Percentiles rank a stretch among this genome's conserved stretches.
Conservation (phyloP, 1,139 yeast species). For the Hansenula lynferdii region DNA sequence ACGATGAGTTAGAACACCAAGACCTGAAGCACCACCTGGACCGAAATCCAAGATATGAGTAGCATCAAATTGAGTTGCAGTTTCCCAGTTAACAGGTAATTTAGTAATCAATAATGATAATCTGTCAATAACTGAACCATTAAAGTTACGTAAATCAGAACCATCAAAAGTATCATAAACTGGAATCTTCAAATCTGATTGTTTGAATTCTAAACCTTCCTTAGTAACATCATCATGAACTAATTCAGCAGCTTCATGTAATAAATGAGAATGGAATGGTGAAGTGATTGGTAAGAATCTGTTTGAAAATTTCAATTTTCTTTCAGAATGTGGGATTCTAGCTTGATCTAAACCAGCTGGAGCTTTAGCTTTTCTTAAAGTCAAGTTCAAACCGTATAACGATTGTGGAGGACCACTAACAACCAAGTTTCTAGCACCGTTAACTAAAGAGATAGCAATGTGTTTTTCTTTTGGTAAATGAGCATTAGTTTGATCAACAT, state of each 20-base stretch:
- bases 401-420: slow-evolving; percentile 99
- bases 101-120: slow-evolving; percentile 78
- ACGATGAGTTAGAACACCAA: slow-evolving; percentile 93
- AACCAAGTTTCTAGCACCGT: slow-evolving; percentile 94
- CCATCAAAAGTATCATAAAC: slow-evolving; percentile 92
- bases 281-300: slow-evolving; percentile 93
- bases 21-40: slow-evolving; percentile 97
- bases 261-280: slow-evolving; percentile 93
- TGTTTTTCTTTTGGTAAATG: slow-evolving; percentile 92
- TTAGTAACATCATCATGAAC: slow-evolving; percentile 62
- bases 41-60: slow-evolving; percentile 96
- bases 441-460: slow-evolving; percentile 82
- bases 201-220: slow-evolving; percentile 52
- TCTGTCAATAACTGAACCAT: slow-evolving; percentile 56
- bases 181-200: slow-evolving; percentile 64
- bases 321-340: slow-evolving; percentile 86
- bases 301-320: slow-evolving; percentile 89
- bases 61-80: slow-evolving; percentile 71
- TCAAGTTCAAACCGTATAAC: slow-evolving; percentile 90
- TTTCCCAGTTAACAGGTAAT: slow-evolving; percentile 93
- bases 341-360: slow-evolving; percentile 93
- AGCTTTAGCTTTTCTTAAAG: slow-evolving; percentile 92
- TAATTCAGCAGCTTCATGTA: slow-evolving; percentile 63
- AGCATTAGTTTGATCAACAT: slow-evolving; percentile 81
- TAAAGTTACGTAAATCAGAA: slow-evolving; percentile 57